These are phyloP conservation scores for Nigrospora osmanthi DNA, from an alignment of 2,329 filamentous ascomycete genomes.

Conservation along the genomic window DNA sequence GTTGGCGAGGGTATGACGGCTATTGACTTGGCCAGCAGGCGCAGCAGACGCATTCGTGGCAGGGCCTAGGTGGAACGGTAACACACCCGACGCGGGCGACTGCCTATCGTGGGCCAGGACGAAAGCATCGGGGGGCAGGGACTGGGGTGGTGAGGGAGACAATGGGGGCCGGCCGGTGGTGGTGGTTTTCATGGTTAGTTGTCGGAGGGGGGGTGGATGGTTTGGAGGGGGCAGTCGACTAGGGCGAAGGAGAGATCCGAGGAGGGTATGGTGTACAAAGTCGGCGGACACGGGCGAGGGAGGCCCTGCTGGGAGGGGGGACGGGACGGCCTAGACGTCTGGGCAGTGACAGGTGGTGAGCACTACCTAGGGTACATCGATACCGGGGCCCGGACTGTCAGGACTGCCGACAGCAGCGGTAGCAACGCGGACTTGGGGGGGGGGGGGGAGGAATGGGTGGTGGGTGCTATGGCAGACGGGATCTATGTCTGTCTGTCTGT, in stretches of 20 bases:
- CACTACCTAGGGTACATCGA: neutral
- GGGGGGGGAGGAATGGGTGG: neutral
- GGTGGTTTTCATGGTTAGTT: neutral
- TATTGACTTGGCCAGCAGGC: conserved; percentile 14
- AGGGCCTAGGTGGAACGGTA: conserved; percentile 1
- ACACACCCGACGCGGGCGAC: conserved; percentile 6
- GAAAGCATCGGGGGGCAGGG: conserved; percentile 15
- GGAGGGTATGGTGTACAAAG: neutral
- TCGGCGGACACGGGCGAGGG: neutral
- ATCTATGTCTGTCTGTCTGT: neutral
- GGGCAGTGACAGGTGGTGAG: neutral
- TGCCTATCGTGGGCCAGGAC: conserved; percentile 11
- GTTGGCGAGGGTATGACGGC: conserved; percentile 16
- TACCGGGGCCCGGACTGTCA: neutral
- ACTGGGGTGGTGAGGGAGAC: conserved; percentile 9
- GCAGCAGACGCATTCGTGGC: conserved; percentile 11
- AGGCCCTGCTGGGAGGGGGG: neutral
- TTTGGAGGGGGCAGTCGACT: neutral
- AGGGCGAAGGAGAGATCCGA: neutral
- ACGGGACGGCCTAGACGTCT: no score
- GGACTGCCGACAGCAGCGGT: neutral
- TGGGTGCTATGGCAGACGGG: neutral
- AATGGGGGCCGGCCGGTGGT: neutral
- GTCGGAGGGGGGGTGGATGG: neutral
- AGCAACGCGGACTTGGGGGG: neutral